Base-by-base conservation (phyloP, 78 protist species). In the Polysphondylium violaceum region DNA sequence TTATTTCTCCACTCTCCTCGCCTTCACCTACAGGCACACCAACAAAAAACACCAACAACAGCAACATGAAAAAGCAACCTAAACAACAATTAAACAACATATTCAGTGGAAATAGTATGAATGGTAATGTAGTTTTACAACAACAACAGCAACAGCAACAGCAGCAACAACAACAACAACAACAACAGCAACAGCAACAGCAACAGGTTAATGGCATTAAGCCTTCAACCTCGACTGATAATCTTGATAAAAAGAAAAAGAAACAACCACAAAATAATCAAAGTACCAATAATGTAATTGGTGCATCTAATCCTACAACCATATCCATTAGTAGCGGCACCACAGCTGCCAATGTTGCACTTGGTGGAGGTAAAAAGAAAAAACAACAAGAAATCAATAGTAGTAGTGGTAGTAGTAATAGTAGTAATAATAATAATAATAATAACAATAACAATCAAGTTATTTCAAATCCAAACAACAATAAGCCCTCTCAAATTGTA, bases 91-190 rank as follows among this genome's bases (percentile, higher is more conserved):
- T 7, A 17, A 53, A 53, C 2, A 17, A 53, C 59, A 53, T 21
- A 2, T 23, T 7, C 47, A 33, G n/a, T n/a, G n/a, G n/a, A n/a
- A n/a, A n/a, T n/a, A n/a, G n/a, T n/a, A n/a, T n/a, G n/a, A n/a
- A n/a, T n/a, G n/a, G n/a, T n/a, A 56, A 17, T 7, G 7, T 14
- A 56, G 16, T 56, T 17, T 56, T 25, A 40, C 60, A 8, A 47
- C 60, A 44, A n/a, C 27, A 16, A 14, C 60, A 27, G 47, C 76
- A 71, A 71, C 77, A 71, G 50, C 59, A 27, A 60, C 36, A 33
- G 14, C 33, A 65, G 40, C 51, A 65, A 41, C 55, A 65, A 40
- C 1, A 36, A 64, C 23, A 31, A 17, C 31, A 38, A 65, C 59
- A 68, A 11, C 38, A 44, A 41, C 58, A 68, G 25, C 31, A 41